phyloP scores from a whole-genome alignment of 495 filamentous ascomycete genomes.

The Xylaria bambusicola region DNA sequence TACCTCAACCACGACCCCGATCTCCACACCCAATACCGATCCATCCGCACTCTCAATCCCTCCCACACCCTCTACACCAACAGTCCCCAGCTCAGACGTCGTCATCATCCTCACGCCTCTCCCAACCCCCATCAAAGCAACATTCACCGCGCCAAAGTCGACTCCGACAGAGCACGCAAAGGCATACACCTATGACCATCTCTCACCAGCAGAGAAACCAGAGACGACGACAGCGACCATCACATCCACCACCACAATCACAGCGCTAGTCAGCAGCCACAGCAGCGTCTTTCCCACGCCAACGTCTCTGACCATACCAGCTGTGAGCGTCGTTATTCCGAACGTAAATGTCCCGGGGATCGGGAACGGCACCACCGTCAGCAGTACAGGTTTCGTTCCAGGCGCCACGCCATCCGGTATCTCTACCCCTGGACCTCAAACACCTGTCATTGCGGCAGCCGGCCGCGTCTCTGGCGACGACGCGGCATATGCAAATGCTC shows the following conservation, averaged over 20 bases:
- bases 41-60: neutral
- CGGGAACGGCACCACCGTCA: neutral
- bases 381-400: neutral
- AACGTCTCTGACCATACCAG: neutral
- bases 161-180: neutral
- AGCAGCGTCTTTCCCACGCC: neutral
- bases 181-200: neutral
- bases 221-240: neutral
- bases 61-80: neutral
- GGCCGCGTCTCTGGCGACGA: neutral
- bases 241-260: conserved; percentile 3
- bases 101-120: conserved; percentile 24
- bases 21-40: too few relatives aligned
- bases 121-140: conserved; percentile 23
- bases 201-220: neutral
- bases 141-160: conserved; percentile 16
- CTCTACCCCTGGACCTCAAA: neutral
- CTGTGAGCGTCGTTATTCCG: neutral
- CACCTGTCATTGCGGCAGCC: neutral
- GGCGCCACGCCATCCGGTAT: neutral
- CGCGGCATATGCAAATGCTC: too few relatives aligned
- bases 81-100: neutral
- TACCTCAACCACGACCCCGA: neutral
- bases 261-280: neutral
- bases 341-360: neutral